Conservation (phyloP, 371 early-diverging fungal genomes). For the Rhizopus stolonifer region DNA sequence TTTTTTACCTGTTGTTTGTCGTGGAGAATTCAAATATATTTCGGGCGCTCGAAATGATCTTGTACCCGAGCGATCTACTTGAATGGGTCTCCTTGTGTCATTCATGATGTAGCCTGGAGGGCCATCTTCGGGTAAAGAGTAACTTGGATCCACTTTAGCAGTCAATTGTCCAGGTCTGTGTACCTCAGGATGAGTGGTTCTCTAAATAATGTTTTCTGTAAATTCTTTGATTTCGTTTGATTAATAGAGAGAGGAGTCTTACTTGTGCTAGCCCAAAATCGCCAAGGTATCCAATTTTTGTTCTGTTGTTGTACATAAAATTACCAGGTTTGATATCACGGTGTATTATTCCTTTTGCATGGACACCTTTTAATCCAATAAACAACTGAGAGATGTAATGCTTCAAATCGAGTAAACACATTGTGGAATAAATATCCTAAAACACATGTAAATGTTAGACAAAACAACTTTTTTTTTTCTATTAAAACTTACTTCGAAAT, state of each 20-base stretch:
- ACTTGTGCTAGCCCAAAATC: conserved; percentile 99
- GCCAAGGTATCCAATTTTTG: conserved; percentile 81
- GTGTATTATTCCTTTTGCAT: conserved; percentile 75
- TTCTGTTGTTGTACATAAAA: conserved; percentile 81
- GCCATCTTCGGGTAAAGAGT: conserved; percentile 1
- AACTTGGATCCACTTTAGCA: neutral
- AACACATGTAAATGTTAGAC: neutral
- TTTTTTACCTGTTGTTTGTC: conserved; percentile 78
- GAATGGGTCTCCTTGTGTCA: conserved; percentile 63
- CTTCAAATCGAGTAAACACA: conserved; percentile 75
- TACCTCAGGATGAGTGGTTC: conserved; percentile 5
- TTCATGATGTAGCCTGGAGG: conserved; percentile 26
- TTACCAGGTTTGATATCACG: conserved; percentile 98
- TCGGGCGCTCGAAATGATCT: conserved; percentile 98
- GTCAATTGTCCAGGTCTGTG: conserved; percentile 2
- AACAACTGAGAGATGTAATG: conserved; percentile 83
- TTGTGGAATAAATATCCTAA: conserved; percentile 15
- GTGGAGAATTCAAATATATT: conserved; percentile 77
- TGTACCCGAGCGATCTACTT: conserved; percentile 97
- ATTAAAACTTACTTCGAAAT: conserved; percentile 65
- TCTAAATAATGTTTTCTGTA: too few species aligned
- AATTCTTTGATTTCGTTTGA: too few species aligned
- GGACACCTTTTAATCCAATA: conserved; percentile 71
- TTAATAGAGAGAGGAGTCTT: too few species aligned
- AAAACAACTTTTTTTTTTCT: neutral